These are phyloP conservation scores for Pichia occidentalis DNA, from an alignment of 805 yeast genomes.

Conservation along the genomic window DNA sequence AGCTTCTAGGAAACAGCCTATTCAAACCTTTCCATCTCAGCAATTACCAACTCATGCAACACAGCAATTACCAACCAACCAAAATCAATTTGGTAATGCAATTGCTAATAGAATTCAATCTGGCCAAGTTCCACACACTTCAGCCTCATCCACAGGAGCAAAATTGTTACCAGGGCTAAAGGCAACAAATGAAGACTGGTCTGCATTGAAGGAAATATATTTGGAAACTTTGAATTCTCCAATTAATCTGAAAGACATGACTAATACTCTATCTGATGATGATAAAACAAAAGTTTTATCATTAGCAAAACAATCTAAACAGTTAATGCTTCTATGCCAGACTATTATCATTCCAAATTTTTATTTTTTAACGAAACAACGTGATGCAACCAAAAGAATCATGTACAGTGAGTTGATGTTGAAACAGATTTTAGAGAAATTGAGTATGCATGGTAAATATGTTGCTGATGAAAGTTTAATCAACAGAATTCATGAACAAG, in stretches of 20 bases:
- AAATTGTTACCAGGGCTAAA: conserved; percentile 28
- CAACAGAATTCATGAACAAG: conserved; percentile 63
- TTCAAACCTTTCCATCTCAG: conserved; percentile 7
- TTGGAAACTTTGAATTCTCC: conserved; percentile 66
- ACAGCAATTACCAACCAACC: conserved; percentile 30
- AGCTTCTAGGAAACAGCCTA: conserved; percentile 4
- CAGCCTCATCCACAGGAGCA: conserved; percentile 19
- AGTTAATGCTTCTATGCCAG: conserved; percentile 62
- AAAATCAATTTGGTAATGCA: conserved; percentile 21
- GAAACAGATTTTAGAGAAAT: conserved; percentile 63
- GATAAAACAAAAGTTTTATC: conserved; percentile 59
- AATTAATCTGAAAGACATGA: conserved; percentile 58
- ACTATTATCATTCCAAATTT: conserved; percentile 67
- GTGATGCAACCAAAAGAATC: conserved; percentile 67
- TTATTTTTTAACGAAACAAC: conserved; percentile 66
- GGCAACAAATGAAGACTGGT: conserved; percentile 56
- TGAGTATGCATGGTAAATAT: conserved; percentile 44
- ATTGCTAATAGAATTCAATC: conserved; percentile 16
- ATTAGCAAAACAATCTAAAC: conserved; percentile 47
- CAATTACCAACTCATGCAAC: conserved; percentile 16
- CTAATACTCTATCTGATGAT: conserved; percentile 50
- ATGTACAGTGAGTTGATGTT: conserved; percentile 76
- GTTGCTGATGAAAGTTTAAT: conserved; percentile 68
- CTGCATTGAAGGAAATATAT: conserved; percentile 52
- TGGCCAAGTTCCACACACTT: conserved; percentile 5